phyloP scores from a whole-genome alignment of 495 filamentous ascomycete genomes.

The Cladorrhinum samala region DNA sequence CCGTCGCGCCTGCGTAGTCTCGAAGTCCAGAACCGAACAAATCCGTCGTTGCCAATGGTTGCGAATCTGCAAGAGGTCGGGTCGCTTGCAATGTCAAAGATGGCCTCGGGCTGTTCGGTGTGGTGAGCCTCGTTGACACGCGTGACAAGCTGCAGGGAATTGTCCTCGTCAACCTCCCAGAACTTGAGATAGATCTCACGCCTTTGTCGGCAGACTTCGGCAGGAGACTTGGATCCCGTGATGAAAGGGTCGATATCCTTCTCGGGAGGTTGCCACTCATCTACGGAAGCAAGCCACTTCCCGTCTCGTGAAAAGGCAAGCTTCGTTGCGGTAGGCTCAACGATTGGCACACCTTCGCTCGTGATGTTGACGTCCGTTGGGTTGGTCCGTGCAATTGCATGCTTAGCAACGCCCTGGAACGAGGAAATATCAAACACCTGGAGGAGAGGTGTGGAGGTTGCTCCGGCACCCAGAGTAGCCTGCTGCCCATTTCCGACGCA shows the following conservation, averaged over 20 bases:
- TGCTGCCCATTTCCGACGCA: constrained; percentile 45
- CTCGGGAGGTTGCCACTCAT: constrained; percentile 74
- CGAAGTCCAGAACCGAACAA: constrained; percentile 72
- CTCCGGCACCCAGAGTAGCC: constrained; percentile 31
- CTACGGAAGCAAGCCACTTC: constrained; percentile 84
- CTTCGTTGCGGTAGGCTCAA: constrained; percentile 66
- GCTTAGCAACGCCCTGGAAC: constrained; percentile 66
- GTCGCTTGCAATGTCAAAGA: constrained; percentile 66
- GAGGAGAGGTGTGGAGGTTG: constrained; percentile 40
- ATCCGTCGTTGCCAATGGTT: constrained; percentile 73
- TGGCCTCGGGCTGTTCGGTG: constrained; percentile 40
- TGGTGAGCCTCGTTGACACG: constrained; percentile 80
- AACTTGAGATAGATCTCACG: constrained; percentile 83
- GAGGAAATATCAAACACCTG: constrained; percentile 80
- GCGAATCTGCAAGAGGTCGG: constrained; percentile 64
- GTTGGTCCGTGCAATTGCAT: constrained; percentile 84
- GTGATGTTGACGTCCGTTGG: constrained; percentile 70
- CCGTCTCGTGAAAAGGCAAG: constrained; percentile 72
- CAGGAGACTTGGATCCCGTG: constrained; percentile 30
- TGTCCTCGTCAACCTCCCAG: constrained; percentile 69
- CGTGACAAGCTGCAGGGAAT: constrained; percentile 66
- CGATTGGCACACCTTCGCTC: constrained; percentile 59
- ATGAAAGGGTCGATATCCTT: constrained; percentile 51
- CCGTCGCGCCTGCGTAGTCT: constrained; percentile 58
- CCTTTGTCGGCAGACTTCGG: constrained; percentile 39